These are phyloP conservation scores for Trypanosoma cruzi DNA, from an alignment of 208 protist genomes.

Conservation along the genomic window DNA sequence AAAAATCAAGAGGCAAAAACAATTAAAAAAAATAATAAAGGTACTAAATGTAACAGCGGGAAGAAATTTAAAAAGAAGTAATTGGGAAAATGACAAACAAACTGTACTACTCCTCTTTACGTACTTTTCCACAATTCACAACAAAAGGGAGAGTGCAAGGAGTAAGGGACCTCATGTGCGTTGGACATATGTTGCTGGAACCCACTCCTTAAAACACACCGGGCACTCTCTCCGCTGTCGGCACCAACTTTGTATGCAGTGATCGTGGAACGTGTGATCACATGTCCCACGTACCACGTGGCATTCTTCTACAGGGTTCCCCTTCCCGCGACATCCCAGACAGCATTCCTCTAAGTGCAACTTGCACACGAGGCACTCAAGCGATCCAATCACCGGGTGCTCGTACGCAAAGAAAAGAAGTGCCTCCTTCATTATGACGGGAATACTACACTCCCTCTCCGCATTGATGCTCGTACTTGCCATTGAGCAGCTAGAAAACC, in stretches of 20 bases:
- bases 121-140: too few species aligned
- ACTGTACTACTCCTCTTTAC: too few species aligned
- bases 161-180: slow-evolving; percentile 1
- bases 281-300: slow-evolving; percentile 45
- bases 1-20: too few species aligned
- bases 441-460: neutral
- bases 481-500: slow-evolving; percentile 8
- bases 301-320: slow-evolving; percentile 15
- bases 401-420: slow-evolving; percentile 23
- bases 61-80: too few species aligned
- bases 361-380: slow-evolving; percentile 32
- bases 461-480: neutral
- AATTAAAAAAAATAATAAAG: too few species aligned
- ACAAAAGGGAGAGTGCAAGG: slow-evolving; percentile 8
- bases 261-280: slow-evolving; percentile 73
- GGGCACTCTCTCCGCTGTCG: slow-evolving; percentile 56
- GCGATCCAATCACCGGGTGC: slow-evolving; percentile 12
- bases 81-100: too few species aligned
- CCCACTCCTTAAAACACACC: slow-evolving; percentile 58
- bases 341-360: slow-evolving; percentile 24
- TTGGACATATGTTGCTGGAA: slow-evolving; percentile 21
- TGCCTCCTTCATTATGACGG: slow-evolving; percentile 24
- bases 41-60: too few species aligned
- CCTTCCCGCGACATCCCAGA: slow-evolving; percentile 7
- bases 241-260: slow-evolving; percentile 68